Evolutionary conservation across 1,284 basidiomycete genomes (phyloP).

Genomic region (Puccinia hordei): DNA sequence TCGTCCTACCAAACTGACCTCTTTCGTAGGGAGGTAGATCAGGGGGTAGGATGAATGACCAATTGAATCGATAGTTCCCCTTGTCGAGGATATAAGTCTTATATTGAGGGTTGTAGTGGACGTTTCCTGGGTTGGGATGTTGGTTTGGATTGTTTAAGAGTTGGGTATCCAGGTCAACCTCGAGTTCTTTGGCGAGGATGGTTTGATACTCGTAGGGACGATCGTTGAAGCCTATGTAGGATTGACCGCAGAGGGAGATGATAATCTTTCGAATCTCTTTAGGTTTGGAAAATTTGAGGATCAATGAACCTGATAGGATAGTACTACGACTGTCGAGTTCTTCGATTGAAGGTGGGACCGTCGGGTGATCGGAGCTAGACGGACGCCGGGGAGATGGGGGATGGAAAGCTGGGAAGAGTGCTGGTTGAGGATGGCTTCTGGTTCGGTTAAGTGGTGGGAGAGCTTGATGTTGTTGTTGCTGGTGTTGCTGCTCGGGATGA

Average conservation of each 20-base stretch:
- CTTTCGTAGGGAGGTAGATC: conserved; percentile 40
- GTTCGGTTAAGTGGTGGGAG: not conserved
- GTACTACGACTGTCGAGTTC: conserved; percentile 23
- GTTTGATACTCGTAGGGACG: conserved; percentile 43
- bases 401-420: conserved; percentile 3
- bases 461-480: not conserved
- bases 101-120: conserved; percentile 27
- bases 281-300: conserved; percentile 33
- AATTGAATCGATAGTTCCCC: conserved; percentile 30
- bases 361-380: not conserved
- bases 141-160: not conserved
- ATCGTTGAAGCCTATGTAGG: conserved; percentile 44
- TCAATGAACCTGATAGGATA: conserved; percentile 18
- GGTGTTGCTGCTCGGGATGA: no score
- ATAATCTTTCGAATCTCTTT: conserved; percentile 37
- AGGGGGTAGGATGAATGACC: conserved; percentile 36
- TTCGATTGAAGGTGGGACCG: not conserved
- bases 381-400: conserved; percentile 3
- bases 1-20: conserved; percentile 37
- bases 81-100: conserved; percentile 34
- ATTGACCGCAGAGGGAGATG: conserved; percentile 37
- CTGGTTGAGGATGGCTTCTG: not conserved
- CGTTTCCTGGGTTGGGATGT: conserved; percentile 15
- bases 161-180: conserved; percentile 29
- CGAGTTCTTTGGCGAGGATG: conserved; percentile 26